Evolutionary conservation across 495 filamentous ascomycete genomes (phyloP).

Genomic region (Tuber umbilicatum): DNA sequence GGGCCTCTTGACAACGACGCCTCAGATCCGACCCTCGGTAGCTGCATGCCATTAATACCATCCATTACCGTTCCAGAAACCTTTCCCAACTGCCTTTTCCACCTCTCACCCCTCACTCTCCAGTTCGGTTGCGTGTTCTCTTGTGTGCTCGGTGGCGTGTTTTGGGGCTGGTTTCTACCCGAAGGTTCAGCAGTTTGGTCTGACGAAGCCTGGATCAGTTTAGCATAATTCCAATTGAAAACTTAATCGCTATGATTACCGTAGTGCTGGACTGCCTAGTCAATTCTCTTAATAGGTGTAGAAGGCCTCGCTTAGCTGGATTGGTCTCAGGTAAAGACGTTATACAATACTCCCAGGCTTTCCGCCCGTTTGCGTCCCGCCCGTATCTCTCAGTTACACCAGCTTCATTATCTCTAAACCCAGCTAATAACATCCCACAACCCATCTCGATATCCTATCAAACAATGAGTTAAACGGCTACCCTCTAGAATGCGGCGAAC

Average conservation of each 20-base stretch:
- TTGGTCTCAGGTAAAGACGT: not conserved
- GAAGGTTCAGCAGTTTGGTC: not conserved
- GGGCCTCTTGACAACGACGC: not conserved
- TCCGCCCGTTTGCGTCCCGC: not conserved
- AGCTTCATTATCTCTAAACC: not conserved
- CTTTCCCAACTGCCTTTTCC: not conserved
- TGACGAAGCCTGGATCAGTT: not conserved
- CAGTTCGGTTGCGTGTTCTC: not conserved
- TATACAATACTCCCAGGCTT: not conserved
- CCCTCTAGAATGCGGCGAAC: not conserved
- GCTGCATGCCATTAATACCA: not conserved
- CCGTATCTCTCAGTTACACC: not conserved
- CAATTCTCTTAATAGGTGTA: not conserved
- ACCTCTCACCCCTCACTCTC: not conserved
- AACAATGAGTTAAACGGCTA: not conserved
- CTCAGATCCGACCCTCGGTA: not conserved
- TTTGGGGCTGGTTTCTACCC: not conserved
- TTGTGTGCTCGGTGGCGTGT: not conserved
- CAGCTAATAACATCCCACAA: not conserved
- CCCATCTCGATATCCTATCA: not conserved
- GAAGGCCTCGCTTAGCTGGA: not conserved
- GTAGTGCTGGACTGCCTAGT: not conserved
- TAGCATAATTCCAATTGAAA: not conserved
- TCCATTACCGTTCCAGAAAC: not conserved
- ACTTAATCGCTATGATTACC: not conserved